Evolutionary conservation across 1,139 yeast species (phyloP).

Genomic region (Hyphopichia pseudoburtonii): DNA sequence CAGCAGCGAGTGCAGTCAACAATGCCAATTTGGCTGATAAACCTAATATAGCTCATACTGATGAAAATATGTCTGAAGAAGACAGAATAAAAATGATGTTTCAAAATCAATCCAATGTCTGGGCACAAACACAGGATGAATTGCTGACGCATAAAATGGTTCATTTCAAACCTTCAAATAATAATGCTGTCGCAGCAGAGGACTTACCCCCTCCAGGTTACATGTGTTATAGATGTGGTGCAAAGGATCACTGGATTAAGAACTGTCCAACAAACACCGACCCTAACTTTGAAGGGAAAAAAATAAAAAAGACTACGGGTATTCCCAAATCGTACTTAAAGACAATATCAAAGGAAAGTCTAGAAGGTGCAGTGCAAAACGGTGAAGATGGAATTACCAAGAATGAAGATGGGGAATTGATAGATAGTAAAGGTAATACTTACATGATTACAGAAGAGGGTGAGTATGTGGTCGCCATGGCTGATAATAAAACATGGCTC

Average conservation of each 20-base stretch:
- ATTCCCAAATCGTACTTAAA: conserved; percentile 91
- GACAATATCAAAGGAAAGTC: conserved; percentile 56
- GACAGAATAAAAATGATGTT: conserved; percentile 90
- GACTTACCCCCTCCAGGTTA: conserved; percentile 94
- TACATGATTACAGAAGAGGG: conserved; percentile 94
- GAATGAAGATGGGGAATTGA: conserved; percentile 48
- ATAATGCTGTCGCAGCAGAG: conserved; percentile 39
- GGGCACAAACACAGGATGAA: conserved; percentile 92
- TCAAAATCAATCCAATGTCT: conserved; percentile 85
- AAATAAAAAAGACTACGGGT: conserved; percentile 93
- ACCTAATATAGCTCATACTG: conserved; percentile 20
- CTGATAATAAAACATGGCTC: conserved; percentile 92
- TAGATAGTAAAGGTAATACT: conserved; percentile 64
- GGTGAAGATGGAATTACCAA: conserved; percentile 46
- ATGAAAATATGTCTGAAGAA: conserved; percentile 65
- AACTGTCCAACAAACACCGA: conserved; percentile 94
- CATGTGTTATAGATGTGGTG: conserved; percentile 95
- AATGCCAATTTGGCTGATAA: conserved; percentile 16
- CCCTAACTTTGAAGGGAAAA: conserved; percentile 90
- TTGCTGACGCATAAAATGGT: conserved; percentile 77
- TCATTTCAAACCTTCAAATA: conserved; percentile 41
- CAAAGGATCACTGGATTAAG: conserved; percentile 94
- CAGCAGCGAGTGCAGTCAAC: conserved; percentile 17
- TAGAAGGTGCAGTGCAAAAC: conserved; percentile 54
- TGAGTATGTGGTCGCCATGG: conserved; percentile 90